phyloP scores from a whole-genome alignment of 495 filamentous ascomycete genomes.

The Hyphodiscus hymeniophilus region DNA sequence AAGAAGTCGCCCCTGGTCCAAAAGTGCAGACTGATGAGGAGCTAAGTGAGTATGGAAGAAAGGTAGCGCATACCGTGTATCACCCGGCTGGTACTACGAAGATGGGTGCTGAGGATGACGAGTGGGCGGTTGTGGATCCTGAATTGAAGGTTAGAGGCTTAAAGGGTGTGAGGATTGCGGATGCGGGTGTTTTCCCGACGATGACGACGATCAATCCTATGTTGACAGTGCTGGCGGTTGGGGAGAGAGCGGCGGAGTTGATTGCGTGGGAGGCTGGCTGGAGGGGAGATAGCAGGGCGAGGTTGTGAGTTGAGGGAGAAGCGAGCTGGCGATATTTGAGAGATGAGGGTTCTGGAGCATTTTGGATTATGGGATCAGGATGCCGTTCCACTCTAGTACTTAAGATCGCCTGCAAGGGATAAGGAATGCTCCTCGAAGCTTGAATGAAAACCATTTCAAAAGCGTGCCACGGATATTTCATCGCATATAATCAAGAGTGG shows the following conservation, averaged over 20 bases:
- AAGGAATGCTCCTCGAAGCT: no score
- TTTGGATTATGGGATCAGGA: no score
- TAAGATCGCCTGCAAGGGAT: no score
- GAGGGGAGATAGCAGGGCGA: conserved; percentile 17
- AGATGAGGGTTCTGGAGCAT: no score
- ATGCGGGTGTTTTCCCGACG: conserved; percentile 53
- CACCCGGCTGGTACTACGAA: conserved; percentile 81
- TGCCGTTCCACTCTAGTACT: no score
- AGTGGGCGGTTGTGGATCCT: conserved; percentile 52
- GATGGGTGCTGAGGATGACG: conserved; percentile 66
- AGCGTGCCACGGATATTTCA: no score
- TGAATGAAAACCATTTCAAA: no score
- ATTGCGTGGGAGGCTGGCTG: conserved; percentile 39
- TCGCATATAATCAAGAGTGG: no score
- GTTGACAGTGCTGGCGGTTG: conserved; percentile 56
- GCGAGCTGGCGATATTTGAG: no score
- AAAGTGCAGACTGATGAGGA: conserved; percentile 59
- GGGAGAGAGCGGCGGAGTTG: conserved; percentile 54
- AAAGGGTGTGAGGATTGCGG: conserved; percentile 46
- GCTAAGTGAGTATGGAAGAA: conserved; percentile 64
- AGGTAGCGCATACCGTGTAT: conserved; percentile 76
- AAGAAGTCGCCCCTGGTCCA: conserved; percentile 70
- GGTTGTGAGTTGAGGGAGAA: conserved; percentile 5
- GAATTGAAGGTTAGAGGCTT: conserved; percentile 46
- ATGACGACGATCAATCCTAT: conserved; percentile 55